Base-by-base conservation (phyloP, 1,284 basidiomycete species). In the Fomitopsis schrenkii region DNA sequence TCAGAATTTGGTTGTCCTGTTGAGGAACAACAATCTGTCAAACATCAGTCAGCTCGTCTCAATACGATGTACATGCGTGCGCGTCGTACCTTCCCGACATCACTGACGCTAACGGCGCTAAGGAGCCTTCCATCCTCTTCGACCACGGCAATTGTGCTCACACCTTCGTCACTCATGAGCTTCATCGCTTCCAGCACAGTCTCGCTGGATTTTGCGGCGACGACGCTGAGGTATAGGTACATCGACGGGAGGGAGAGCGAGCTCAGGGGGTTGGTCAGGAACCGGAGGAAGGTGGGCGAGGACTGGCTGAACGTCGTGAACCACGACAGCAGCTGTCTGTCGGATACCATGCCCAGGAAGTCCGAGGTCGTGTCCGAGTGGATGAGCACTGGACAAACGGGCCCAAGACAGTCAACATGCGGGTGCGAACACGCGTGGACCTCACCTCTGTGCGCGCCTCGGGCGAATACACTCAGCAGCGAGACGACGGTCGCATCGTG, bases 91-190 rank as follows among this genome's bases (percentile, higher is more conserved):
- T 84, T 86, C 59, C 88, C 88, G 42, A 92, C 78, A 70, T 92
- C 90, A 8, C 88, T 91, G 3, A 91, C 90, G 68, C 87, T 91
- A 36, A 92, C 83, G 3, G 88, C 87, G 64, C 90, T 90, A 62
- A 90, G 72, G 50, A 93, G 73, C 36, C 74, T 77, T 4, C 86
- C 82, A 36, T 84, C 85, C 58, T 88, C 87, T 55, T 90, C 86
- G 5, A 90, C 70, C 7, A 92, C 86, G 22, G 90, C 90, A 54
- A 91, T 77, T 66, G 87, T 90, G 70, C 90, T 90, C 41, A 92
- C 89, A 22, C 90, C 90, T 69, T 87, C 82, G 64, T 90, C 87
- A 67, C 88, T 90, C 90, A 92, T 91, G 35, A 88, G 76, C 61
- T 78, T 82, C 90, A 92, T 92, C 5, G 89, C 89, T 71, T 91